phyloP scores from a whole-genome alignment of 768 basidiomycete species.

The Hirschioporus abietinus region DNA sequence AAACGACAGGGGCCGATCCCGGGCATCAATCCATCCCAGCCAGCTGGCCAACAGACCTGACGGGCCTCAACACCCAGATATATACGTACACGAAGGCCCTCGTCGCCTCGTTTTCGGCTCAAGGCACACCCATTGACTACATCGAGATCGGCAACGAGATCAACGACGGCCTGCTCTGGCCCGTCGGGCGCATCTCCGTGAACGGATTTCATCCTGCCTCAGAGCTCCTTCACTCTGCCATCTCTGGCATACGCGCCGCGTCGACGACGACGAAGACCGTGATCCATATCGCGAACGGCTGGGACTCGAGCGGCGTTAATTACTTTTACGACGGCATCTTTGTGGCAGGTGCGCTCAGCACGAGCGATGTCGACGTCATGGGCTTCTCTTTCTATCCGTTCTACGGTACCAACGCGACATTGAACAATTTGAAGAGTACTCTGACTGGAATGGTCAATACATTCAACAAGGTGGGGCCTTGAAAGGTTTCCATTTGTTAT shows the following conservation, averaged over 20 bases:
- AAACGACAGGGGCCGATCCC: constrained; percentile 52
- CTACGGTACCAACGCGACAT: constrained; percentile 53
- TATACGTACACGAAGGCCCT: constrained; percentile 49
- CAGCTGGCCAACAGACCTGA: constrained; percentile 45
- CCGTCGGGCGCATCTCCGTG: constrained; percentile 46
- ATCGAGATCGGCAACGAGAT: constrained; percentile 64
- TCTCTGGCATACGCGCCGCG: constrained; percentile 44
- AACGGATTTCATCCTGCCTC: constrained; percentile 49
- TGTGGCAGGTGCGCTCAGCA: constrained; percentile 43
- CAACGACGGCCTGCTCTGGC: constrained; percentile 60
- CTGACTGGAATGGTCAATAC: constrained; percentile 44
- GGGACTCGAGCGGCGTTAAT: constrained; percentile 39
- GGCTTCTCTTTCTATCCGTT: constrained; percentile 66
- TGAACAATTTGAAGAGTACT: constrained; percentile 42
- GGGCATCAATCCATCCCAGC: constrained; percentile 56
- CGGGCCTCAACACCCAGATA: constrained; percentile 51
- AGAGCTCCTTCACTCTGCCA: constrained; percentile 56
- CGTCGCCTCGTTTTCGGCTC: constrained; percentile 44
- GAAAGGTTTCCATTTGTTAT: neutral
- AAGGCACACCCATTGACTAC: constrained; percentile 50
- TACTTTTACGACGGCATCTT: constrained; percentile 51
- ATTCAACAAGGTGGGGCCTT: constrained; percentile 38
- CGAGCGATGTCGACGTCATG: constrained; percentile 49
- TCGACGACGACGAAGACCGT: constrained; percentile 41
- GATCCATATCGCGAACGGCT: constrained; percentile 61